Conservation (phyloP, 352 stramenopile species). For the Globisporangium orthogonon region DNA sequence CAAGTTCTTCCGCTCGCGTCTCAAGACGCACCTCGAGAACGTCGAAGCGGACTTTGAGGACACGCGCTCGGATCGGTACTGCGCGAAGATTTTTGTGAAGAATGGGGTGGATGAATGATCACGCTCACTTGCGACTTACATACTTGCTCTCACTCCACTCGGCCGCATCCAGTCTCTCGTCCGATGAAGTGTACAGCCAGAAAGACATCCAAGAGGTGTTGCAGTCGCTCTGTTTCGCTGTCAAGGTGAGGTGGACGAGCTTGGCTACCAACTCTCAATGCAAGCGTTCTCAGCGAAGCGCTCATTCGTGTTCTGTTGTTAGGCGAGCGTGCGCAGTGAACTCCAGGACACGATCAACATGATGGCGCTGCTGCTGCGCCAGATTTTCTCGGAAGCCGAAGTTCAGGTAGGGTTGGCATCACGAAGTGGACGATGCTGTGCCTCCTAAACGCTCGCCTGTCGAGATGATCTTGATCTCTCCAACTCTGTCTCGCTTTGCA, state of each 20-base stretch:
- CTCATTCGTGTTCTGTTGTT: neutral
- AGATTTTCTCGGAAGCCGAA: constrained; percentile 73
- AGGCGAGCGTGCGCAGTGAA: constrained; percentile 72
- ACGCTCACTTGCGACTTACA: neutral
- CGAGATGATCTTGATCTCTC: neutral
- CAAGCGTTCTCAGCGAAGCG: neutral
- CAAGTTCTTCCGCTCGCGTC: constrained; percentile 79
- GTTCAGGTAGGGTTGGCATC: constrained; percentile 25
- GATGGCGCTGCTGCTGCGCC: constrained; percentile 76
- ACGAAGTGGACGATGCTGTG: neutral
- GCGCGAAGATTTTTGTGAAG: neutral
- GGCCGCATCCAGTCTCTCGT: constrained; percentile 34
- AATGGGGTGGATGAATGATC: neutral
- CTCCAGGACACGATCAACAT: constrained; percentile 84
- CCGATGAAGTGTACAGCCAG: constrained; percentile 78
- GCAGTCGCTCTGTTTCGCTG: constrained; percentile 69
- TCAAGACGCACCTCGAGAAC: constrained; percentile 73
- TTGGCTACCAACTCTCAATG: neutral
- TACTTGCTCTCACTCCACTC: neutral
- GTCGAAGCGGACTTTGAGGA: constrained; percentile 84
- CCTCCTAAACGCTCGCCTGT: neutral
- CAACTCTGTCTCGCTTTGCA: neutral
- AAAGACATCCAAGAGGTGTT: constrained; percentile 76
- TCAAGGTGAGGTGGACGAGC: constrained; percentile 36
- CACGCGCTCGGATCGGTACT: constrained; percentile 61